Percentiles rank a stretch among this genome's conserved stretches.
Conservation (phyloP, 176 grass and related monocot species). For the Phoenix roebelenii region DNA sequence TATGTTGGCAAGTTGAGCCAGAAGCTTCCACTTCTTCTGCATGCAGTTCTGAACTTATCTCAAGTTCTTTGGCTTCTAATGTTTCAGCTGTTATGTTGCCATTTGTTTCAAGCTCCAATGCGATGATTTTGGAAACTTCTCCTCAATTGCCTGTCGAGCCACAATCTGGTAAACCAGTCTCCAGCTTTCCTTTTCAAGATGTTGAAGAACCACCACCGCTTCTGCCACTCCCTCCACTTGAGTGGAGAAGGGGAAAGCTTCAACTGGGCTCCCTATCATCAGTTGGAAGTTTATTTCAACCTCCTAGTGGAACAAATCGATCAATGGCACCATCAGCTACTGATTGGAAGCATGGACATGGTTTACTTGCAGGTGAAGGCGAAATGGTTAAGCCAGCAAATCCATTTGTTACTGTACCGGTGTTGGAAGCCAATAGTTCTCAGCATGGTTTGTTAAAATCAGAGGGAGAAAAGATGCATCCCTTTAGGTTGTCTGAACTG, state of each 20-base stretch:
- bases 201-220: conserved; percentile 35
- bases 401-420: conserved; percentile 6
- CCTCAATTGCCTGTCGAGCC: conserved; percentile 5
- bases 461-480: conserved; percentile 23
- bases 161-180: conserved; percentile 6
- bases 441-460: conserved; percentile 8
- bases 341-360: conserved; percentile 7
- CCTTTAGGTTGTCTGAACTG: conserved; percentile 6
- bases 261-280: conserved; percentile 18
- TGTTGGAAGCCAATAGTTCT: background rate
- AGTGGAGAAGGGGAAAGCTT: conserved; percentile 76
- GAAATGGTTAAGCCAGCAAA: conserved; percentile 12
- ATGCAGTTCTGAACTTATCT: background rate
- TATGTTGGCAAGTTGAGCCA: background rate
- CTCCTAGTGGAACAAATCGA: conserved; percentile 20
- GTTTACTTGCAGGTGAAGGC: conserved; percentile 2
- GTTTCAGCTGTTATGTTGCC: conserved; percentile 19
- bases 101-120: conserved; percentile 4
- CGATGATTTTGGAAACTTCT: conserved; percentile 16
- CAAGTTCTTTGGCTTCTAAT: conserved; percentile 13
- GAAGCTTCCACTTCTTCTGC: conserved; percentile 1
- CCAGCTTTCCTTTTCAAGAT: conserved; percentile 38
- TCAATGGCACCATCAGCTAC: conserved; percentile 9
- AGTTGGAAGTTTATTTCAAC: conserved; percentile 13
- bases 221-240: conserved; percentile 75